A percentile compares a stretch with the other conserved stretches of the same genome.
phyloP scores from a whole-genome alignment of 306 rosid species.

The Medicago arabica region DNA sequence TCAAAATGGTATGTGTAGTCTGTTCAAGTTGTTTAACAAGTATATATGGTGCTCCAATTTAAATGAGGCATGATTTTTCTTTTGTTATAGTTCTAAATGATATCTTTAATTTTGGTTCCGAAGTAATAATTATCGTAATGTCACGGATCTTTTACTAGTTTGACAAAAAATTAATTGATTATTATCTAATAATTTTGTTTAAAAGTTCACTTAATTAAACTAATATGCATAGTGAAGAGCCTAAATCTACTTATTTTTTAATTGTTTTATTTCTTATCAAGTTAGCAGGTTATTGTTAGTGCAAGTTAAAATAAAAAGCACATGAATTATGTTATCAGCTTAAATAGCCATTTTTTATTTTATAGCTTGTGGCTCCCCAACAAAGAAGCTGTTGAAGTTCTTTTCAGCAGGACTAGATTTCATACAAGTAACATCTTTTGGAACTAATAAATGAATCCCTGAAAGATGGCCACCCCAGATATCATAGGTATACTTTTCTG shows the following conservation, averaged over 20 bases:
- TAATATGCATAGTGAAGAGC: background rate
- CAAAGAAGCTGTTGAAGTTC: slow-evolving; percentile 88
- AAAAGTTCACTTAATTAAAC: background rate
- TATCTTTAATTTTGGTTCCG: too few species aligned
- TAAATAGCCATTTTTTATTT: slow-evolving; percentile 60
- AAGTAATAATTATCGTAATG: too few species aligned
- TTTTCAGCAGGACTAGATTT: slow-evolving; percentile 57
- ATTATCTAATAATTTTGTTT: background rate
- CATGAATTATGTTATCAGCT: slow-evolving; percentile 9
- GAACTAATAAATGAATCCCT: slow-evolving; percentile 68
- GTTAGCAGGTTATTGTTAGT: background rate
- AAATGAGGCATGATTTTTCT: too few species aligned
- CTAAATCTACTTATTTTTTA: background rate
- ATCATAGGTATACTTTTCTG: slow-evolving; percentile 82
- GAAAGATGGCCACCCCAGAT: slow-evolving; percentile 95
- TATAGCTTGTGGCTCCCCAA: slow-evolving; percentile 64
- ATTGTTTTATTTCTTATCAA: background rate
- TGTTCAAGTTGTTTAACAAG: too few species aligned
- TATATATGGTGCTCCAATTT: too few species aligned
- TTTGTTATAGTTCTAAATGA: too few species aligned
- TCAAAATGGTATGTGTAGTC: too few species aligned
- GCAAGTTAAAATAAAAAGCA: background rate
- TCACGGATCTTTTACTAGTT: background rate
- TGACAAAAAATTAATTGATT: background rate
- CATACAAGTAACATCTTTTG: slow-evolving; percentile 59